Conservation (phyloP, 805 yeast species). For the Soucietia sequanensis region DNA sequence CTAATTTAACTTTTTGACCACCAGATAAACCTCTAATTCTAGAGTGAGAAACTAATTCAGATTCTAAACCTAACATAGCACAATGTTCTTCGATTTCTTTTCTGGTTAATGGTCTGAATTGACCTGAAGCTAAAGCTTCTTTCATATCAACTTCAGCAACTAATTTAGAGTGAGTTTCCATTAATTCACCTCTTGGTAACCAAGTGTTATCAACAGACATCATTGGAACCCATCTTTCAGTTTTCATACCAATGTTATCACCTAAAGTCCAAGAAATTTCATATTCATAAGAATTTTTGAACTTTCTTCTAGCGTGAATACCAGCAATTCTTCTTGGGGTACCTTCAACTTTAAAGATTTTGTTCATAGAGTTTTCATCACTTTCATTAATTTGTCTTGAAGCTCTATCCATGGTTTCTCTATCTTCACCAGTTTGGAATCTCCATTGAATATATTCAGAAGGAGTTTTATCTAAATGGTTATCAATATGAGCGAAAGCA, state of each 20-base stretch:
- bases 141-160: slow-evolving; percentile 99
- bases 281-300: slow-evolving; percentile 99
- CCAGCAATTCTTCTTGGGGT: slow-evolving; percentile 96
- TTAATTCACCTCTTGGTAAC: slow-evolving; percentile 95
- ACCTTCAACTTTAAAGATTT: slow-evolving; percentile 98
- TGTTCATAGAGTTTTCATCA: slow-evolving; percentile 98
- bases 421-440: slow-evolving; percentile 99
- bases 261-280: slow-evolving; percentile 97
- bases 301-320: slow-evolving; percentile 96
- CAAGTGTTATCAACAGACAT: slow-evolving; percentile 99
- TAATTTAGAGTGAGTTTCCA: slow-evolving; percentile 93
- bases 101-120: slow-evolving; percentile 99
- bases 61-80: slow-evolving; percentile 96
- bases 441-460: slow-evolving; percentile 99
- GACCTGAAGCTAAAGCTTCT: slow-evolving; percentile 99
- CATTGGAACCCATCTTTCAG: slow-evolving; percentile 99
- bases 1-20: slow-evolving; percentile 99
- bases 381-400: slow-evolving; percentile 96
- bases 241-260: slow-evolving; percentile 98
- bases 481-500: slow-evolving; percentile 99
- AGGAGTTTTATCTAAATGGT: slow-evolving; percentile 98
- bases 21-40: slow-evolving; percentile 99
- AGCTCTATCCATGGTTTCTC: slow-evolving; percentile 99
- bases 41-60: slow-evolving; percentile 99
- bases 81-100: slow-evolving; percentile 99